Evolutionary conservation across 2,329 filamentous ascomycete species (phyloP).

Genomic region (Chaetomium olivaceum): DNA sequence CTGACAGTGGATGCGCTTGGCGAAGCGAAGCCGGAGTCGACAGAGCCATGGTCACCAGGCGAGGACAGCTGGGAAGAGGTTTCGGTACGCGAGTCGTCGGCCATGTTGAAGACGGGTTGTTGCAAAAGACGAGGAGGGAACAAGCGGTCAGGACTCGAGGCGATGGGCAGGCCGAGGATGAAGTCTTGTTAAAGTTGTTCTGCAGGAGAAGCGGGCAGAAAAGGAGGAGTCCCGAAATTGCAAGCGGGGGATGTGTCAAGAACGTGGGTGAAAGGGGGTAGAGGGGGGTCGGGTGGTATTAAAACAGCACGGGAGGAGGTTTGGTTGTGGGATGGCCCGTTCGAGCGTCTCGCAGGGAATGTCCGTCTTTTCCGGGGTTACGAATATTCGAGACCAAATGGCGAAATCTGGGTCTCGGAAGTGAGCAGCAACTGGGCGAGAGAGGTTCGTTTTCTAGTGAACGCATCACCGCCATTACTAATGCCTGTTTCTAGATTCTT

Average conservation of each 20-base stretch:
- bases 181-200: not conserved
- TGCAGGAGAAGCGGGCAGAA: constrained; percentile 5
- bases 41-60: constrained; percentile 41
- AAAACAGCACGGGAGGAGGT: constrained; percentile 18
- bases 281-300: constrained; percentile 23
- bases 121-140: not conserved
- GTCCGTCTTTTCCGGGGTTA: constrained; percentile 18
- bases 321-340: constrained; percentile 17
- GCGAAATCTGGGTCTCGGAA: constrained; percentile 14
- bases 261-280: constrained; percentile 8
- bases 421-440: not conserved
- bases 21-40: constrained; percentile 86
- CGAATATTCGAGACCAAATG: constrained; percentile 15
- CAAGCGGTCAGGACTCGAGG: not conserved
- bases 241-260: constrained; percentile 18
- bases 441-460: constrained; percentile 11
- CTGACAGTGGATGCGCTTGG: constrained; percentile 58
- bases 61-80: constrained; percentile 45
- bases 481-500: constrained; percentile 24
- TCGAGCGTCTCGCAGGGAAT: constrained; percentile 23
- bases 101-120: constrained; percentile 30
- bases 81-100: constrained; percentile 39
- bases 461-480: constrained; percentile 25
- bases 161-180: not conserved
- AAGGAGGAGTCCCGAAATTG: constrained; percentile 5